Percentiles rank a stretch among this genome's conserved stretches.
These are phyloP conservation scores for Cadophora sp. DNA, from an alignment of 2,329 filamentous ascomycete genomes.

Conservation along the genomic window DNA sequence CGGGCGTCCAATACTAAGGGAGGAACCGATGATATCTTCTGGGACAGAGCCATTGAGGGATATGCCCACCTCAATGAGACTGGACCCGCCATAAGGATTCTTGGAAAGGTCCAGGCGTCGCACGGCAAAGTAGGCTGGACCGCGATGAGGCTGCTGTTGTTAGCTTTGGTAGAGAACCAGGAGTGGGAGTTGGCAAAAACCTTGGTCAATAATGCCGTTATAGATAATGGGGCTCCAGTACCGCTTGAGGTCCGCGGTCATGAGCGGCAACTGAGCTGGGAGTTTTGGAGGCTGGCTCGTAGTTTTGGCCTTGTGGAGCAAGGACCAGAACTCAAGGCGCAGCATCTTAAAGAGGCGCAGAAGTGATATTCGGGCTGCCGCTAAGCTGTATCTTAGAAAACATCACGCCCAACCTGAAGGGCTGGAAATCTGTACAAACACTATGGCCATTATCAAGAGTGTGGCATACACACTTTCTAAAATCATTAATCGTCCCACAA, in stretches of 20 bases:
- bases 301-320: slow-evolving; percentile 35
- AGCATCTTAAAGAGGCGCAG: background rate
- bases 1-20: slow-evolving; percentile 46
- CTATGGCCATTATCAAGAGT: background rate
- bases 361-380: background rate
- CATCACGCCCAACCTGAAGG: too few relatives aligned
- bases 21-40: slow-evolving; percentile 63
- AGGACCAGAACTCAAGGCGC: slow-evolving; percentile 5
- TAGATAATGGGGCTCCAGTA: slow-evolving; percentile 36
- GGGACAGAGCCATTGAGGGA: slow-evolving; percentile 73
- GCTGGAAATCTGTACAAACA: background rate
- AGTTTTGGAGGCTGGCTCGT: slow-evolving; percentile 41
- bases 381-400: background rate
- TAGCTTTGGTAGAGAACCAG: slow-evolving; percentile 39
- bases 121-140: slow-evolving; percentile 37
- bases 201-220: slow-evolving; percentile 40
- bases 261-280: slow-evolving; percentile 36
- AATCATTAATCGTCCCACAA: background rate
- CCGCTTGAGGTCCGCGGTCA: slow-evolving; percentile 32
- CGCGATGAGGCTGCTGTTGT: slow-evolving; percentile 39
- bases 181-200: slow-evolving; percentile 42
- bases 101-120: slow-evolving; percentile 50
- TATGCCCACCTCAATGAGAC: slow-evolving; percentile 63
- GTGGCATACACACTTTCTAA: background rate
- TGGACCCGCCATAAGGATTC: slow-evolving; percentile 55